Evolutionary conservation across 2,329 filamentous ascomycete genomes (phyloP).

Genomic region (Alternaria infectoria): DNA sequence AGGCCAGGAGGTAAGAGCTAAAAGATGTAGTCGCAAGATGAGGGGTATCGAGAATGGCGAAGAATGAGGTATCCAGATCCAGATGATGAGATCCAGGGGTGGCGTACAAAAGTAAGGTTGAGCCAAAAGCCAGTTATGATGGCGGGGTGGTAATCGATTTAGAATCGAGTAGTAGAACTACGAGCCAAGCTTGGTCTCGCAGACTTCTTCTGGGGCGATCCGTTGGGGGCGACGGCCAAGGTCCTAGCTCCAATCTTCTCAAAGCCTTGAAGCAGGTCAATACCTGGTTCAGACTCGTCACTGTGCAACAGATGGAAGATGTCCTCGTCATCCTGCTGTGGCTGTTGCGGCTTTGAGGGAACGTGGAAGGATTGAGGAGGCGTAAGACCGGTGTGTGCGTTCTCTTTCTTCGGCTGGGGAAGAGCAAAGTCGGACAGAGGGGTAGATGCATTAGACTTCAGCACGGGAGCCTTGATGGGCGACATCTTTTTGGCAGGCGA

Average conservation of each 20-base stretch:
- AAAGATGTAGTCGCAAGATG: slow-evolving; percentile 16
- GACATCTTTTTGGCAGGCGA: slow-evolving; percentile 41
- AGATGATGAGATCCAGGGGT: slow-evolving; percentile 7
- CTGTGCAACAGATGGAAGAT: slow-evolving; percentile 64
- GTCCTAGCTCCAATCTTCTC: slow-evolving; percentile 68
- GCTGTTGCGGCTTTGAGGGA: slow-evolving; percentile 22
- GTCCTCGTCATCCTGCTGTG: slow-evolving; percentile 57
- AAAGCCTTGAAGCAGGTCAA: slow-evolving; percentile 78
- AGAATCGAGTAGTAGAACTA: slow-evolving; percentile 45
- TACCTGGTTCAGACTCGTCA: slow-evolving; percentile 65
- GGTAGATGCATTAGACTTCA: slow-evolving; percentile 36
- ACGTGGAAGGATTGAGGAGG: slow-evolving; percentile 41
- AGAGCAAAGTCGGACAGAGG: slow-evolving; percentile 28
- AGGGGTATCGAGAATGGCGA: slow-evolving; percentile 27
- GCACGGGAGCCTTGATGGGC: slow-evolving; percentile 38
- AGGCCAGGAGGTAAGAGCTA: slow-evolving; percentile 16
- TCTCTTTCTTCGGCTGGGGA: slow-evolving; percentile 29
- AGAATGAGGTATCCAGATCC: slow-evolving; percentile 14
- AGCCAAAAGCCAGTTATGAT: slow-evolving; percentile 5
- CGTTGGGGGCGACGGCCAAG: slow-evolving; percentile 42
- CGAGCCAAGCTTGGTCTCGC: slow-evolving; percentile 37
- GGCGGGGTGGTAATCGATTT: slow-evolving; percentile 6
- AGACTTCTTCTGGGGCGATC: slow-evolving; percentile 42
- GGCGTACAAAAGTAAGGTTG: slow-evolving; percentile 5
- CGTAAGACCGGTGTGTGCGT: slow-evolving; percentile 26